These are phyloP conservation scores for Abelmoschus esculentus DNA, from an alignment of 345 rosid species.

Conservation along the genomic window DNA sequence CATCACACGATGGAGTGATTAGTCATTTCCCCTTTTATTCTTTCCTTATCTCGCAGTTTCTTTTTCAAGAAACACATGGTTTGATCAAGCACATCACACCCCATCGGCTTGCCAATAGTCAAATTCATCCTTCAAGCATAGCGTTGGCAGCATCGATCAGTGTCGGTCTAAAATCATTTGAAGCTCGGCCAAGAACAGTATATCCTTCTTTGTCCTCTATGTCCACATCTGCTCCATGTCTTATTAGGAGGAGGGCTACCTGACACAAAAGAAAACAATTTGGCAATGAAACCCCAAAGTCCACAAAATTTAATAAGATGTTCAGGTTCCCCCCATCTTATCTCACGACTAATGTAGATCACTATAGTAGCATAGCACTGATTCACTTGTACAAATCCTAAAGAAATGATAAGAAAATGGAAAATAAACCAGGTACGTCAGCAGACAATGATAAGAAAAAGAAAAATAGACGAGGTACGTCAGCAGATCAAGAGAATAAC, in stretches of 20 bases:
- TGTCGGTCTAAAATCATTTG: conserved; percentile 44
- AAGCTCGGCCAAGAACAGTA: conserved; percentile 90
- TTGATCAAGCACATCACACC: not conserved
- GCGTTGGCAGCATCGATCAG: conserved; percentile 70
- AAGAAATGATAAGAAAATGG: not conserved
- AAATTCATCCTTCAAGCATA: conserved; percentile 64
- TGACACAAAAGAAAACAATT: conserved; percentile 17
- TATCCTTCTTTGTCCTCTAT: conserved; percentile 89
- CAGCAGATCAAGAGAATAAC: not conserved
- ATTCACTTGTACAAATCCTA: not conserved
- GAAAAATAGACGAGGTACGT: not conserved
- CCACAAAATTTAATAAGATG: not conserved
- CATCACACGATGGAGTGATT: not conserved
- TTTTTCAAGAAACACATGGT: not conserved
- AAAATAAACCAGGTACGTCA: not conserved
- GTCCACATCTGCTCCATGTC: conserved; percentile 91
- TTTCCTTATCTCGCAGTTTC: no score
- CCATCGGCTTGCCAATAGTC: conserved; percentile 6
- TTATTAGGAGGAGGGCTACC: conserved; percentile 72
- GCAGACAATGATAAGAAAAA: not conserved
- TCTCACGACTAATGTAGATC: not conserved
- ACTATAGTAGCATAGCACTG: not conserved
- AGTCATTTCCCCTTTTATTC: not conserved
- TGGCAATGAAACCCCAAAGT: not conserved
- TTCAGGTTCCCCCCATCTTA: not conserved